Base-by-base conservation (phyloP, 257 asterid genomes). In the Solanum commersonii region DNA sequence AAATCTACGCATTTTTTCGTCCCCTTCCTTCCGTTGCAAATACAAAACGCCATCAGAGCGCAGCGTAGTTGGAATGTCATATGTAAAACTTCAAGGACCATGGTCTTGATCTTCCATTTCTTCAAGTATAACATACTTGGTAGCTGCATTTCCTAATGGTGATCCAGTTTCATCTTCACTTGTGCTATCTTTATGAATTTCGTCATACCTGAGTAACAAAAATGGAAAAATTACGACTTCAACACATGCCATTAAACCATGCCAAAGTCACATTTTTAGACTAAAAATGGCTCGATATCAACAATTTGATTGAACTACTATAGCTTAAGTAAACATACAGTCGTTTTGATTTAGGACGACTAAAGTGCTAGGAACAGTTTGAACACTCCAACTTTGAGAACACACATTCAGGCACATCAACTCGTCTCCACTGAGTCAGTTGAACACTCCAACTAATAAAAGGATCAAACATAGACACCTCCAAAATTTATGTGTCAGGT, bases 111-210 rank as follows among this genome's bases (percentile, higher is more conserved):
- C 96, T 18, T 94, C 99, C 92, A 91, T 90, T 91, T 96, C 98
- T 73, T 94, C 98, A 33, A 96, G 98, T 35, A 96, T 94, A 88
- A 93, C 97, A 87, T 96, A 96, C 89, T 93, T 95, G 15, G 97
- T 90, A 77, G 93, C 70, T 34, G 90, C 84, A 87, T 83, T 89
- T 34, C 83, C 91, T 10, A 84, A 74, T 9, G 91, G 74, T 18
- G 94, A 79, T 18, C 84, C 90, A 63, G 34, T 68, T 71, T 86
- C 92, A 60, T 88, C 93, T 81, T 73, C 92, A 59, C 91, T 77
- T 37, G 81, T 76, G 87, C 91, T 94, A 15, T 95, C 98, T 74
- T 89, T 94, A 40, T 92, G 95, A 87, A 96, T 93, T 94, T 94
- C 95, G 68, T 89, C 79, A 78, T 95, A 95, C 90, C 99, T 96